phyloP scores from a whole-genome alignment of 208 protist genomes.

The Naegleria gruberi region DNA sequence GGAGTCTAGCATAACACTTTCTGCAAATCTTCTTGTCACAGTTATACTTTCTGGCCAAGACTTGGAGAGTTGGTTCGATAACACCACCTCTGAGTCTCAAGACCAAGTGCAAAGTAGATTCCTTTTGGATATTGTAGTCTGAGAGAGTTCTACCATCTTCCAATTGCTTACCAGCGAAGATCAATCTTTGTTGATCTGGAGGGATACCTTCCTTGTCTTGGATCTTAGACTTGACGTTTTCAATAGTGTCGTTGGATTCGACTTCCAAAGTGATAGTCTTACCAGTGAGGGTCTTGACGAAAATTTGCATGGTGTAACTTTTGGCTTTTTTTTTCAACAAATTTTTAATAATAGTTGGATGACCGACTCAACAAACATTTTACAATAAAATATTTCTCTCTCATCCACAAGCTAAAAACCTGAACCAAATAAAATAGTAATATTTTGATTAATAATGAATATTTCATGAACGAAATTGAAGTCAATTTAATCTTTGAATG shows the following conservation, averaged over 20 bases:
- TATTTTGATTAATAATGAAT: no score
- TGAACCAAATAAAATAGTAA: no score
- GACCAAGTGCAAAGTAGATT: constrained; percentile 77
- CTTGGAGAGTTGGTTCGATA: constrained; percentile 94
- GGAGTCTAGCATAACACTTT: constrained; percentile 95
- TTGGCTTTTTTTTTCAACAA: neutral
- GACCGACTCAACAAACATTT: no score
- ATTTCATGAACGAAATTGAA: no score
- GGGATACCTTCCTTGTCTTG: constrained; percentile 71
- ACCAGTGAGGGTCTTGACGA: constrained; percentile 69
- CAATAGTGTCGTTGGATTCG: constrained; percentile 62
- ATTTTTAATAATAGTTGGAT: neutral
- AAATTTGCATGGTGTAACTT: constrained; percentile 44
- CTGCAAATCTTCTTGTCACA: constrained; percentile 97
- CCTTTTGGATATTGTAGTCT: constrained; percentile 51
- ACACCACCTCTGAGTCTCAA: constrained; percentile 71
- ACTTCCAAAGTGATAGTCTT: constrained; percentile 75
- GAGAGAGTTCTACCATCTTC: constrained; percentile 57
- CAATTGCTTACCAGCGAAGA: constrained; percentile 63
- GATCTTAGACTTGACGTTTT: constrained; percentile 72
- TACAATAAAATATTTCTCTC: no score
- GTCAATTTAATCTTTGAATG: no score
- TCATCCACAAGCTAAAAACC: no score
- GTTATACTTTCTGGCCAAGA: constrained; percentile 94
- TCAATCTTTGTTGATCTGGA: constrained; percentile 58